Evolutionary conservation across 2,329 filamentous ascomycete genomes (phyloP), one percentile per base, ranked within the genome.

Genomic region (Colletotrichum sp.): DNA sequence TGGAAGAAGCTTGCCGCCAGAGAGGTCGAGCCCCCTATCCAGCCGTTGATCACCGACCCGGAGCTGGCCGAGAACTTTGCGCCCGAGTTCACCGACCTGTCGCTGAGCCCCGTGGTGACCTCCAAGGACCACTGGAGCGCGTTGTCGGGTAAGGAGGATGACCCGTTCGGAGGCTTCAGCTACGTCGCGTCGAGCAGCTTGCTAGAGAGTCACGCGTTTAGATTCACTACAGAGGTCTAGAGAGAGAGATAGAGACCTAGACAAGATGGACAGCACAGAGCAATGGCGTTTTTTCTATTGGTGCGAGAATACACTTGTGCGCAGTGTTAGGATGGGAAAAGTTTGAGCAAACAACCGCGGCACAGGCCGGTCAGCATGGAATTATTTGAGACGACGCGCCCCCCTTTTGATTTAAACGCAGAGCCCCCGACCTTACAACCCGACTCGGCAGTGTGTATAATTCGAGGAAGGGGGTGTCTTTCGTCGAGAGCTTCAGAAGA

Each of bases 51-150:
- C 82, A 99, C 97, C 0, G 96, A 99, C 81, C 97, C 97, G 0
- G 96, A 98, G 84, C 89, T 98, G 62, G 97, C 97, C 1, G 98
- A 99, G 90, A 99, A 99, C 86, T 99, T 99, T 85, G 92, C 95
- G 0, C 88, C 89, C n/a, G 96, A 98, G 83, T 99, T 99, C 83
- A 99, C 96, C 0, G 93, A 94, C 71, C 86, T 98, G 78, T 91
- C 95, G 5, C 88, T 99, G 69, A 98, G 95, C 83, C 95, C 96
- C 8, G 89, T 94, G 2, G 82, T 93, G 70, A 85, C 86, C 13
- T 85, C 81, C 78, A 85, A 81, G 79, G 86, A 89, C 52, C 82
- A 84, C 8, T 88, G 87, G 86, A 82, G 82, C 15, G 79, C 80
- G n/a, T 79, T 81, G 21, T 80, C 81, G 16, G 80, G 80, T 32